Evolutionary conservation across 768 basidiomycete species (phyloP).

Genomic region (Psilocybe tampanensis): DNA sequence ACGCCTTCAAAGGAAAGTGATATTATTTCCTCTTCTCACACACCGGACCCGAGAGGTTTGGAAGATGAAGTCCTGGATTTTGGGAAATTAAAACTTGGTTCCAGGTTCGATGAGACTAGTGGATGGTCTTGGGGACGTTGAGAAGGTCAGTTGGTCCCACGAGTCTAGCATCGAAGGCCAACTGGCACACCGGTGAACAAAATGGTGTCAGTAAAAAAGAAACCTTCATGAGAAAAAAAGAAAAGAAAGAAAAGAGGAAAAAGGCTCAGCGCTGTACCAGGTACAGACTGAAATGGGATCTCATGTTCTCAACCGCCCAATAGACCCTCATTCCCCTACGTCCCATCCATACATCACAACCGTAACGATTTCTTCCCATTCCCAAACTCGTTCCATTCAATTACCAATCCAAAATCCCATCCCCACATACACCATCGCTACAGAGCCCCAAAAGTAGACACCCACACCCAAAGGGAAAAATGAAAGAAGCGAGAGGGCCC

Average conservation of each 20-base stretch:
- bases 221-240: background rate
- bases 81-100: background rate
- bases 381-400: background rate
- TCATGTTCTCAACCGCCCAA: background rate
- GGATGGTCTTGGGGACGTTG: background rate
- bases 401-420: background rate
- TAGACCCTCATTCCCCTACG: background rate
- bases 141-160: background rate
- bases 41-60: background rate
- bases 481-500: background rate
- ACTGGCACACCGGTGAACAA: background rate
- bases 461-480: background rate
- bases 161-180: background rate
- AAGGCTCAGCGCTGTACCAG: conserved; percentile 2
- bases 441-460: background rate
- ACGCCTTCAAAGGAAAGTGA: background rate
- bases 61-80: background rate
- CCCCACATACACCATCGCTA: background rate
- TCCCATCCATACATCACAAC: background rate
- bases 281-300: background rate
- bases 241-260: background rate
- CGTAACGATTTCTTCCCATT: background rate
- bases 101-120: background rate
- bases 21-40: background rate
- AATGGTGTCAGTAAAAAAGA: background rate